Percentiles rank a stretch among this genome's conserved stretches.
These are phyloP conservation scores for Fusarium coffeatum DNA, from an alignment of 2,329 filamentous ascomycete genomes.

Conservation along the genomic window DNA sequence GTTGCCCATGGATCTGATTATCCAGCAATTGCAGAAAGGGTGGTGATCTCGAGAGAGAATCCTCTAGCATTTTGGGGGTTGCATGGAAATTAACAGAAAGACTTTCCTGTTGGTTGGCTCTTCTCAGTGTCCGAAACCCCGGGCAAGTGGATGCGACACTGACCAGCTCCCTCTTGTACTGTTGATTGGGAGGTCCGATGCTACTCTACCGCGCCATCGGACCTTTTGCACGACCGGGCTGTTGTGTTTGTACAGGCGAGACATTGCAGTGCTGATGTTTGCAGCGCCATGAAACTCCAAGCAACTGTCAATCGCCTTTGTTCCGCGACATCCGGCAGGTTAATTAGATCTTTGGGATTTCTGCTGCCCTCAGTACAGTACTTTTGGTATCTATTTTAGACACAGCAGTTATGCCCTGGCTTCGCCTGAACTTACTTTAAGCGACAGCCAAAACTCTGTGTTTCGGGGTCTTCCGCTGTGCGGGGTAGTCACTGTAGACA, in stretches of 20 bases:
- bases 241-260: neutral
- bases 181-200: neutral
- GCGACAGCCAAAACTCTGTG: neutral
- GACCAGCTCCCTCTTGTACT: neutral
- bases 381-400: neutral
- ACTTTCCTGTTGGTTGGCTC: neutral
- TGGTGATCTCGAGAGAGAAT: neutral
- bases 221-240: neutral
- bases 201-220: neutral
- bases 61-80: neutral
- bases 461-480: neutral
- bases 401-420: neutral
- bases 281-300: neutral
- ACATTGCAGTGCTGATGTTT: neutral
- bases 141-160: neutral
- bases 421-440: neutral
- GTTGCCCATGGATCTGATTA: neutral
- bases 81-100: neutral
- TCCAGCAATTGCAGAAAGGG: neutral
- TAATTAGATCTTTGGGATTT: neutral
- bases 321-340: slow-evolving; percentile 16
- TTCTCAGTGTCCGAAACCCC: neutral
- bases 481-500: neutral
- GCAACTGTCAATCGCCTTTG: slow-evolving; percentile 1
- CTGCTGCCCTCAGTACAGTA: fast-evolving